Percentiles rank a stretch among this genome's conserved stretches.
These are phyloP conservation scores for Mucor sp. DNA, from an alignment of 371 early-diverging fungal species.

Conservation along the genomic window DNA sequence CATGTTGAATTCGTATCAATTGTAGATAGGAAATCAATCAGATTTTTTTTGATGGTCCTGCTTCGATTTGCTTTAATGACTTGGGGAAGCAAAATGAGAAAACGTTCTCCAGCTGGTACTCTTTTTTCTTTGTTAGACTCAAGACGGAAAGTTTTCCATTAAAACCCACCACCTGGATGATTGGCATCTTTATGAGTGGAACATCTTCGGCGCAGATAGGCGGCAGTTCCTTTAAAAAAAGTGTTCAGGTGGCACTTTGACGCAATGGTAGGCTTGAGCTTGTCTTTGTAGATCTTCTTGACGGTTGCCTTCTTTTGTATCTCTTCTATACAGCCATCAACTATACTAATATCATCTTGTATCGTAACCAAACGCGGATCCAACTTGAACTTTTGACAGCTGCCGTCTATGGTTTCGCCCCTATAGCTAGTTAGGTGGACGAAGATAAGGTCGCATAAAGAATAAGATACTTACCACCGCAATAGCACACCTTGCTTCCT, in stretches of 20 bases:
- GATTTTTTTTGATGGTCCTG: constrained; percentile 14
- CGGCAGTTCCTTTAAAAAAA: constrained; percentile 18
- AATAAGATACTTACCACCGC: constrained; percentile 24
- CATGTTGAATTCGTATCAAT: too few relatives aligned
- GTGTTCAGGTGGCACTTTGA: constrained; percentile 25
- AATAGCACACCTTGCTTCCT: constrained; percentile 17
- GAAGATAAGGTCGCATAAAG: constrained; percentile 20
- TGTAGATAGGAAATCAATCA: constrained; percentile 21
- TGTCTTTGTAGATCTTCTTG: constrained; percentile 23
- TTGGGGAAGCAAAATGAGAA: constrained; percentile 18
- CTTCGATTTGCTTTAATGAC: constrained; percentile 9
- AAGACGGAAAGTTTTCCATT: constrained; percentile 17
- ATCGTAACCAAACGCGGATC: constrained; percentile 22
- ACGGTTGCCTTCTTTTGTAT: constrained; percentile 20
- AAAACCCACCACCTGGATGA: constrained; percentile 21
- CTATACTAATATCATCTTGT: constrained; percentile 12
- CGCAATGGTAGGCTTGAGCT: constrained; percentile 19
- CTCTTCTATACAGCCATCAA: constrained; percentile 20
- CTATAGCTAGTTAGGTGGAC: constrained; percentile 20
- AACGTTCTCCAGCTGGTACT: constrained; percentile 16
- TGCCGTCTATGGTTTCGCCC: constrained; percentile 17
- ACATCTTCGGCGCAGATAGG: constrained; percentile 20
- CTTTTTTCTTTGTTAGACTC: constrained; percentile 20
- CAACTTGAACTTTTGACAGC: constrained; percentile 20
- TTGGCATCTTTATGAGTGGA: constrained; percentile 24